Percentiles rank a stretch among this genome's conserved stretches.
Evolutionary conservation across 2,329 filamentous ascomycete species (phyloP).

Genomic region (Colletotrichum camelliae): DNA sequence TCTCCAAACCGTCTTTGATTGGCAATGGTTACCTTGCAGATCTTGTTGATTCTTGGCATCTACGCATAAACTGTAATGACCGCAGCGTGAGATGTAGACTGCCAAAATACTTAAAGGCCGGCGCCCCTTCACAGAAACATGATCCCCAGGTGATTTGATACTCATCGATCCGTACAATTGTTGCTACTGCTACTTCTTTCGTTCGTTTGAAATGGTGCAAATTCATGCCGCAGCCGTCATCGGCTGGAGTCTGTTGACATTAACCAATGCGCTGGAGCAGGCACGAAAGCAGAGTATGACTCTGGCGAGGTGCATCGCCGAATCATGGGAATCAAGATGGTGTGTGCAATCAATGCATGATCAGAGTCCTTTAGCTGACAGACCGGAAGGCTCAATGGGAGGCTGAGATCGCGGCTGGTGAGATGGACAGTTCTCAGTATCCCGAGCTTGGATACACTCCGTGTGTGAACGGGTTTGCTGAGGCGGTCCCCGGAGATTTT

Average conservation of each 20-base stretch:
- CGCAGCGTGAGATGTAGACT: not conserved
- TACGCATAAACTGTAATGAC: not conserved
- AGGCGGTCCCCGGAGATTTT: conserved; percentile 48
- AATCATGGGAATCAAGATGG: conserved; percentile 31
- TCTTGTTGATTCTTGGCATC: not conserved
- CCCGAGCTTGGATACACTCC: conserved; percentile 42
- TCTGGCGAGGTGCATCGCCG: conserved; percentile 25
- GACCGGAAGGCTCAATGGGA: conserved; percentile 36
- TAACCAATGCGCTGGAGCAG: conserved; percentile 27
- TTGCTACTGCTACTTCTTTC: not conserved
- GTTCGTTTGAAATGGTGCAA: conserved; percentile 23
- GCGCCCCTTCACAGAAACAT: not conserved
- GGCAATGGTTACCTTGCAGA: not conserved
- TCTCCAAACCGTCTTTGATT: not conserved
- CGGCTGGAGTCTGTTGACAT: conserved; percentile 25
- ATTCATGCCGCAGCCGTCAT: conserved; percentile 20
- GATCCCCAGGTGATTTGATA: not conserved
- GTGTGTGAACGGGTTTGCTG: conserved; percentile 49
- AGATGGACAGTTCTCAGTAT: conserved; percentile 38
- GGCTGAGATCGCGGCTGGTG: conserved; percentile 35
- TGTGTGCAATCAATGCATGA: not conserved
- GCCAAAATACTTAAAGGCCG: not conserved
- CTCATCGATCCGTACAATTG: not conserved
- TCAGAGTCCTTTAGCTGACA: not conserved
- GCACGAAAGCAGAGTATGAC: conserved; percentile 26